These are phyloP conservation scores for Conticribra guillardii DNA, from an alignment of 108 stramenopile genomes.

Conservation along the genomic window DNA sequence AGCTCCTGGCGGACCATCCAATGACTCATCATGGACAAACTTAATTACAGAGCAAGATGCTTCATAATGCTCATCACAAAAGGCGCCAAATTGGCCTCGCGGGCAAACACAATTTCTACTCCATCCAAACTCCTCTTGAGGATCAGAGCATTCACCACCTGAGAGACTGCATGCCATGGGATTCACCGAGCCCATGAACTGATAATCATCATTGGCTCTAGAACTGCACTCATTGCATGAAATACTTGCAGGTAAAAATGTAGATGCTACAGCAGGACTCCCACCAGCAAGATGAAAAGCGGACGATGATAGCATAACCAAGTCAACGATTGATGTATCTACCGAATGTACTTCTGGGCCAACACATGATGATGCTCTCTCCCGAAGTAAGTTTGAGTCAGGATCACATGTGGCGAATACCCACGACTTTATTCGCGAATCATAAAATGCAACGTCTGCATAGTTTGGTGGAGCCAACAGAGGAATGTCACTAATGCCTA, in stretches of 20 bases:
- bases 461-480: neutral
- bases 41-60: conserved; percentile 2
- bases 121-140: neutral
- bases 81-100: neutral
- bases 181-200: neutral
- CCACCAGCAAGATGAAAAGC: neutral
- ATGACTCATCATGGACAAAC: neutral
- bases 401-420: conserved; percentile 8
- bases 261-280: neutral
- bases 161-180: neutral
- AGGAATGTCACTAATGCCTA: too few relatives aligned
- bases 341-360: neutral
- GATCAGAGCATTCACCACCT: conserved; percentile 6
- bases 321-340: neutral
- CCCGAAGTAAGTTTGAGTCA: neutral
- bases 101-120: conserved; percentile 5
- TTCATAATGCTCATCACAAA: conserved; percentile 1
- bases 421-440: neutral
- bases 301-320: neutral
- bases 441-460: conserved; percentile 2
- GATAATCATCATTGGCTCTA: neutral
- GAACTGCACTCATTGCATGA: conserved; percentile 6
- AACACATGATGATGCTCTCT: neutral
- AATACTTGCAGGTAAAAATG: neutral
- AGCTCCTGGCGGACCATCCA: conserved; percentile 1